A percentile compares a stretch with the other conserved stretches of the same genome.
Conservation (phyloP, 1,139 yeast genomes). For the Pichia sorboxylosa region DNA sequence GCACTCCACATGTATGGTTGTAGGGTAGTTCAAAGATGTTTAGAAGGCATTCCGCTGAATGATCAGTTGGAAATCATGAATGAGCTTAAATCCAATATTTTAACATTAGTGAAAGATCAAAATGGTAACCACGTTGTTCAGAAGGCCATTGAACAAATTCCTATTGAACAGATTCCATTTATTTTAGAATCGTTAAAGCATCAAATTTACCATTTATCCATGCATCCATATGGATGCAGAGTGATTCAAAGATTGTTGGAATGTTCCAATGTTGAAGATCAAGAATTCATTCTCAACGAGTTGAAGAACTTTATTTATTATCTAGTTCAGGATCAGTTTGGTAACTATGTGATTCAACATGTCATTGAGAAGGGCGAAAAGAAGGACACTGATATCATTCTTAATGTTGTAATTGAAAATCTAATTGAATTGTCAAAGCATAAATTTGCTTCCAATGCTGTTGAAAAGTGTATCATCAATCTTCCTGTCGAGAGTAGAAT, state of each 20-base stretch:
- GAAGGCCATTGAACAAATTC: conserved; percentile 81
- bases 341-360: conserved; percentile 95
- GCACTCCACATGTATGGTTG: conserved; percentile 97
- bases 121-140: conserved; percentile 98
- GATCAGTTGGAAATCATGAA: conserved; percentile 61
- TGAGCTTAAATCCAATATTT: conserved; percentile 62
- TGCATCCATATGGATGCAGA: conserved; percentile 96
- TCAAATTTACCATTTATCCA: conserved; percentile 79
- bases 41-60: conserved; percentile 59
- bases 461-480: conserved; percentile 79
- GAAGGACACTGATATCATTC: conserved; percentile 35
- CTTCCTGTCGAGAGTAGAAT: conserved; percentile 56
- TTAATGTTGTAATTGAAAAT: conserved; percentile 31
- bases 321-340: conserved; percentile 90
- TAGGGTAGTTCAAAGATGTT: conserved; percentile 88
- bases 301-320: conserved; percentile 62
- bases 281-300: conserved; percentile 53
- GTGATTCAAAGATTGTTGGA: conserved; percentile 89
- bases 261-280: conserved; percentile 50
- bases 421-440: conserved; percentile 81
- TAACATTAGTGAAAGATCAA: conserved; percentile 85
- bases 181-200: conserved; percentile 62
- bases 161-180: conserved; percentile 59
- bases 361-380: conserved; percentile 67
- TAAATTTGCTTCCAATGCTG: conserved; percentile 95